A percentile compares a stretch with the other conserved stretches of the same genome.
Evolutionary conservation across 1,139 yeast genomes (phyloP).

Genomic region (Taiozyma sp.): DNA sequence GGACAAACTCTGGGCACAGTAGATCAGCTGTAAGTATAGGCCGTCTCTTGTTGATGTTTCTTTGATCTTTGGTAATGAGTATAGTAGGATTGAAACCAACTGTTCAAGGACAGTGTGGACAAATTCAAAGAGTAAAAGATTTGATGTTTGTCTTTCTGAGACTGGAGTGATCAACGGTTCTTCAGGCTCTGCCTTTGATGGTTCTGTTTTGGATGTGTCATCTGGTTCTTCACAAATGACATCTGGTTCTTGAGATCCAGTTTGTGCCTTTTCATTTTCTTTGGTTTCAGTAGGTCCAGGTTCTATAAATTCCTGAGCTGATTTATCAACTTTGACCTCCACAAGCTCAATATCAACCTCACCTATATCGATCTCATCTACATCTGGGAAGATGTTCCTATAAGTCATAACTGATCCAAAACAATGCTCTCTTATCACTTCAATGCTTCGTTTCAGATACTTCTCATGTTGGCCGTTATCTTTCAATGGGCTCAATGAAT

Average conservation of each 20-base stretch:
- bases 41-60: constrained; percentile 52
- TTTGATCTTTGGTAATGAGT: constrained; percentile 33
- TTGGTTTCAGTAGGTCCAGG: constrained; percentile 10
- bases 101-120: constrained; percentile 32
- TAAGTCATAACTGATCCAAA: constrained; percentile 69
- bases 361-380: constrained; percentile 24
- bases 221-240: neutral
- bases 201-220: neutral
- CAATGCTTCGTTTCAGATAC: constrained; percentile 74
- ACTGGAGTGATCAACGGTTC: constrained; percentile 11
- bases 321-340: neutral
- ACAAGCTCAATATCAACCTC: constrained; percentile 13
- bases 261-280: constrained; percentile 12
- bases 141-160: constrained; percentile 10
- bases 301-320: neutral
- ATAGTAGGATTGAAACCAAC: constrained; percentile 31
- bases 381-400: constrained; percentile 52
- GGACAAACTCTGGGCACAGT: constrained; percentile 71
- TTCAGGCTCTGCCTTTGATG: neutral
- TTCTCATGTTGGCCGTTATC: constrained; percentile 44
- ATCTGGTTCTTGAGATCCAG: neutral
- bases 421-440: constrained; percentile 77
- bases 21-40: constrained; percentile 65
- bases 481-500: constrained; percentile 50
- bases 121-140: constrained; percentile 36